Evolutionary conservation across 2,329 filamentous ascomycete genomes (phyloP).

Genomic region (Pleoardoris graminearum): DNA sequence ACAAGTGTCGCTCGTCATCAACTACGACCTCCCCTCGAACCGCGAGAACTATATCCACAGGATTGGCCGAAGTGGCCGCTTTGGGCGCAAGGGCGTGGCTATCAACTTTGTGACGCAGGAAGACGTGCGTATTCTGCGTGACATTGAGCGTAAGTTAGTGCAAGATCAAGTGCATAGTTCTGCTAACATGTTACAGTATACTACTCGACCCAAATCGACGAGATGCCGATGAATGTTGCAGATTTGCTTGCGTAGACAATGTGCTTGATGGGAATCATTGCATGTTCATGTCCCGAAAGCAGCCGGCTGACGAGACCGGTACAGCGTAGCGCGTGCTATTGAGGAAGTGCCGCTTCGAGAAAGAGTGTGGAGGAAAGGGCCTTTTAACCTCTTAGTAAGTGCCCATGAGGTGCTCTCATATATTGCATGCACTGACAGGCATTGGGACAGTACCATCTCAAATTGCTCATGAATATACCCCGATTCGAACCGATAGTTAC

Average conservation of each 20-base stretch:
- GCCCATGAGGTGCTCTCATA: background rate
- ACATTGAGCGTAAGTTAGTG: constrained; percentile 78
- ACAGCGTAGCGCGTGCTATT: background rate
- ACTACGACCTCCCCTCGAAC: constrained; percentile 97
- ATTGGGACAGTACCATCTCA: constrained; percentile 2
- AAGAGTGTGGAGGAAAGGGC: constrained; percentile 43
- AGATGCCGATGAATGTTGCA: constrained; percentile 92
- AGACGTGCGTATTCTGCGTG: constrained; percentile 93
- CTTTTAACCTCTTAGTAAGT: constrained; percentile 37
- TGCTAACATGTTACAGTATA: constrained; percentile 65
- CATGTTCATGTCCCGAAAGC: background rate
- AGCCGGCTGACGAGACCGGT: constrained; percentile 1
- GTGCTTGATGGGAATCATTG: background rate
- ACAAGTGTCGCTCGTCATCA: constrained; percentile 97
- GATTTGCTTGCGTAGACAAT: constrained; percentile 35
- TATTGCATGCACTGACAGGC: background rate
- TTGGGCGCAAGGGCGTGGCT: constrained; percentile 96
- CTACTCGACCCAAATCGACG: constrained; percentile 95
- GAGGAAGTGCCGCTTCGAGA: constrained; percentile 24
- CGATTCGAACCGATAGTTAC: background rate
- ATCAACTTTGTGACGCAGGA: constrained; percentile 99
- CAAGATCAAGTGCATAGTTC: background rate
- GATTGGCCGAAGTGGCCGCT: constrained; percentile 92
- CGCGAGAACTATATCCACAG: constrained; percentile 99
- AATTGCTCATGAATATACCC: constrained; percentile 7